Conservation (phyloP, 306 rosid species). For the Prunus persica region Prunus_persica_NCBIv2 NC_034009.1:36836501-36837000, state of each 20-base stretch:
- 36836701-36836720: background rate
- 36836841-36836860: too few species aligned
- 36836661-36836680: background rate
- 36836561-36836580: too few species aligned
- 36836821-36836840: too few species aligned
- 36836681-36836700: background rate
- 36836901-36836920: background rate
- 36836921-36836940: background rate
- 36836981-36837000: constrained; percentile 4
- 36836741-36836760: background rate
- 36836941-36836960: background rate
- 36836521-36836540: too few species aligned
- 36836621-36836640: too few species aligned
- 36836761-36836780: background rate
- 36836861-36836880: background rate
- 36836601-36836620: too few species aligned
- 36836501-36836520: too few species aligned
- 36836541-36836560: too few species aligned
- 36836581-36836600: too few species aligned
- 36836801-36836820: too few species aligned
- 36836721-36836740: too few species aligned
- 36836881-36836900: background rate
- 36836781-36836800: background rate
- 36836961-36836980: background rate
- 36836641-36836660: too few species aligned